Evolutionary conservation across 306 rosid species (phyloP).

Genomic region (Casuarina cunninghamiana): DNA sequence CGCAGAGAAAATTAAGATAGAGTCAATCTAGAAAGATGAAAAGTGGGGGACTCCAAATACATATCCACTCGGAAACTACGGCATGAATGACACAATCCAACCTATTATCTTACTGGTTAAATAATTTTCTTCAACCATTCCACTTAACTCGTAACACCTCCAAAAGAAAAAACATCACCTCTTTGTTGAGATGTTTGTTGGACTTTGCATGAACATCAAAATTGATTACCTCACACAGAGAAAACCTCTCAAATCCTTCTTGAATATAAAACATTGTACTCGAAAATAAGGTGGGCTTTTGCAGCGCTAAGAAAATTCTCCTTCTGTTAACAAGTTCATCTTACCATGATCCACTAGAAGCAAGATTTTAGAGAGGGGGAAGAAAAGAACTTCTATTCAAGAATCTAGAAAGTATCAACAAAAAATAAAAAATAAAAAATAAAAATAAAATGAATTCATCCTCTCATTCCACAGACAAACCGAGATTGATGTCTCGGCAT

Average conservation of each 20-base stretch:
- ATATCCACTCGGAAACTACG: not conserved
- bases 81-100: not conserved
- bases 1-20: not conserved
- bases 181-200: not conserved
- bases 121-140: not conserved
- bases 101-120: not conserved
- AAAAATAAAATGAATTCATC: not conserved
- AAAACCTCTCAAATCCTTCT: not conserved
- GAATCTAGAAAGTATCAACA: not conserved
- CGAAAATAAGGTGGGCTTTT: not conserved
- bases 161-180: not conserved
- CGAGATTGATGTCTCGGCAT: not conserved
- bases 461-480: not conserved
- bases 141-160: not conserved
- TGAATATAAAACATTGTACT: not conserved
- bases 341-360: constrained; percentile 7
- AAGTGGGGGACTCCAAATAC: not conserved
- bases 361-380: not conserved
- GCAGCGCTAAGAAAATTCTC: not conserved
- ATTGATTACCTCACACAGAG: not conserved
- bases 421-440: not conserved
- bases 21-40: not conserved
- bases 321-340: not conserved
- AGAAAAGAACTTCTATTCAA: not conserved
- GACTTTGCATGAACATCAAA: not conserved